Conservation (phyloP, 2,329 filamentous ascomycete genomes). For the Hypoxylon rubiginosum region DNA sequence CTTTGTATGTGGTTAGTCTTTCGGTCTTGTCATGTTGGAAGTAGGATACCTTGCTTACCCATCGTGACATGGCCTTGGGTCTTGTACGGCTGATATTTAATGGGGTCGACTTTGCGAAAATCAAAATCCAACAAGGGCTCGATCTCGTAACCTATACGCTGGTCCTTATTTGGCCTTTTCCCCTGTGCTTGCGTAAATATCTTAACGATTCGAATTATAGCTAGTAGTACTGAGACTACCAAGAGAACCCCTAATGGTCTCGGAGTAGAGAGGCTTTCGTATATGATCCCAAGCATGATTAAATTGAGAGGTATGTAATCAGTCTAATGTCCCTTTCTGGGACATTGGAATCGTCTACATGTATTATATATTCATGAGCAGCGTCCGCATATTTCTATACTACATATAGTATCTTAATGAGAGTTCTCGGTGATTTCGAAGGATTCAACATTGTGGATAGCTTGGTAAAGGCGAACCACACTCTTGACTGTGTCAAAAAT, state of each 20-base stretch:
- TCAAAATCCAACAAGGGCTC: constrained; percentile 26
- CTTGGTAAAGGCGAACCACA: no score
- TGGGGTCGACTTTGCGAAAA: constrained; percentile 27
- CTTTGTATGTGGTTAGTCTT: constrained; percentile 7
- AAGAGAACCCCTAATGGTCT: constrained; percentile 15
- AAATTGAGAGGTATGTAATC: background rate
- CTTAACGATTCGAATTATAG: constrained; percentile 1
- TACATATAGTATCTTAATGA: no score
- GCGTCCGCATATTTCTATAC: no score
- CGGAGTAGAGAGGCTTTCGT: background rate
- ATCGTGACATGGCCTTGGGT: constrained; percentile 35
- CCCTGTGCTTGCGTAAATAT: background rate
- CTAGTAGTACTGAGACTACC: constrained; percentile 16
- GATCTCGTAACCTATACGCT: constrained; percentile 10
- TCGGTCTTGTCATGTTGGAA: no score
- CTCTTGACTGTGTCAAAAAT: no score
- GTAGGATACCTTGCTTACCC: constrained; percentile 4
- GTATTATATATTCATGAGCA: background rate
- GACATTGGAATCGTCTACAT: background rate
- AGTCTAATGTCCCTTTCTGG: background rate
- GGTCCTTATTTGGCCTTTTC: background rate
- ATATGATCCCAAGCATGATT: constrained; percentile 18
- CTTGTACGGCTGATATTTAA: constrained; percentile 34
- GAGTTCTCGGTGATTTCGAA: no score
- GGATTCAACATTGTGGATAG: no score